phyloP scores from a whole-genome alignment of 441 rosid genomes.

The Codiaeum variegatum region DNA sequence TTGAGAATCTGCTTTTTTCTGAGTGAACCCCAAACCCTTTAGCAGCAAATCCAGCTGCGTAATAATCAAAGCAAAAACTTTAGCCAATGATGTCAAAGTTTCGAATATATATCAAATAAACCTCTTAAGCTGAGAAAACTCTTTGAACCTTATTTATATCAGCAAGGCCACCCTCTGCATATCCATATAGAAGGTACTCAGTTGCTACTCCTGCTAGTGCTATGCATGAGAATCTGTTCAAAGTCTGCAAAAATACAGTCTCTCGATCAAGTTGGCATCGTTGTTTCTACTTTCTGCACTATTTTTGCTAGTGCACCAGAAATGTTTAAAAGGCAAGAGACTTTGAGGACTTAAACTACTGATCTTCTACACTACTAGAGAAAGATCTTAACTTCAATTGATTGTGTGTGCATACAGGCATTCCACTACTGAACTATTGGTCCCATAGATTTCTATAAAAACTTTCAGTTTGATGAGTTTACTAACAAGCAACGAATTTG shows the following conservation, averaged over 20 bases:
- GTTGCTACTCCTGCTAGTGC: conserved; percentile 85
- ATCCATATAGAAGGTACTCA: conserved; percentile 70
- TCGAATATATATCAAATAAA: background rate
- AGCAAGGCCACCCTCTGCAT: conserved; percentile 86
- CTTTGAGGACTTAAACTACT: no score
- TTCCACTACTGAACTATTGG: background rate
- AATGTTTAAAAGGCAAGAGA: no score
- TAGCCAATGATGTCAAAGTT: background rate
- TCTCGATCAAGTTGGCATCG: background rate
- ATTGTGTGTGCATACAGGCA: no score
- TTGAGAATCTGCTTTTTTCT: conserved; percentile 85
- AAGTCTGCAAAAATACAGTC: conserved; percentile 37
- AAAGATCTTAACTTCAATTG: no score
- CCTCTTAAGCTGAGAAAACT: conserved; percentile 1
- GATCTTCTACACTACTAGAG: no score
- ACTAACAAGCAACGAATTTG: background rate
- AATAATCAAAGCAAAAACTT: background rate
- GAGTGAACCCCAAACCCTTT: conserved; percentile 77
- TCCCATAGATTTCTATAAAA: background rate
- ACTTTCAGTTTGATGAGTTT: background rate
- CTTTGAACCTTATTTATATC: conserved; percentile 68
- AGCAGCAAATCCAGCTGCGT: conserved; percentile 67
- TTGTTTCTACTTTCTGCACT: background rate
- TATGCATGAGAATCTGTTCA: conserved; percentile 87
- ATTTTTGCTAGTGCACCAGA: no score